A percentile compares a stretch with the other conserved stretches of the same genome.
Conservation (phyloP, 2,329 filamentous ascomycete genomes). For the Aspergillus neoniger region DNA sequence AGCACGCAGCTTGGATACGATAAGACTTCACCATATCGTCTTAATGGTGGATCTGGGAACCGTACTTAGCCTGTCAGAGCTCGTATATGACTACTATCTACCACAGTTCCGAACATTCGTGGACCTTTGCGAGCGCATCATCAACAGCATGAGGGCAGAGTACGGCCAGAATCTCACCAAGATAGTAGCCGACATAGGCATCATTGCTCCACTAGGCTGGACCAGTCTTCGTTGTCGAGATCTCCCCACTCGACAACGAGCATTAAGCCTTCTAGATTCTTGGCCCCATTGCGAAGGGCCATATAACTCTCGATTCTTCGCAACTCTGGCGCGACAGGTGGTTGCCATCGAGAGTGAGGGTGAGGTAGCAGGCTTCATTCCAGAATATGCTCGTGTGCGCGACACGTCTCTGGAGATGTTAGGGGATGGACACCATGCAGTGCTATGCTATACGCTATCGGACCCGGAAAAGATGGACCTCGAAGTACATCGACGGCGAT, state of each 20-base stretch:
- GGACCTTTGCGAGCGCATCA: background rate
- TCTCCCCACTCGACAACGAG: constrained; percentile 25
- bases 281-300: constrained; percentile 38
- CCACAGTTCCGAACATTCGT: background rate
- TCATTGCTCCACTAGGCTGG: constrained; percentile 36
- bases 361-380: background rate
- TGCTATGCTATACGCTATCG: background rate
- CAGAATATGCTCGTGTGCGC: background rate
- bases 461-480: background rate
- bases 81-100: background rate
- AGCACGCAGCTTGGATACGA: background rate
- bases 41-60: background rate
- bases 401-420: background rate
- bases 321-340: constrained; percentile 17
- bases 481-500: background rate
- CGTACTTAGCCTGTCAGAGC: background rate
- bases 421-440: background rate
- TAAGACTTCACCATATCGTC: background rate
- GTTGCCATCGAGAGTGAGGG: constrained; percentile 19
- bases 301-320: constrained; percentile 37
- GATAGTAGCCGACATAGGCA: constrained; percentile 14
- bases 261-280: constrained; percentile 28
- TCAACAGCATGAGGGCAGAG: background rate
- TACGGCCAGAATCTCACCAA: background rate
- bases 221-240: constrained; percentile 34